Percentiles rank a stretch among this genome's conserved stretches.
These are phyloP conservation scores for Hamamelis virginiana DNA, from an alignment of 164 flowering plant genomes.

Conservation along the genomic window DNA sequence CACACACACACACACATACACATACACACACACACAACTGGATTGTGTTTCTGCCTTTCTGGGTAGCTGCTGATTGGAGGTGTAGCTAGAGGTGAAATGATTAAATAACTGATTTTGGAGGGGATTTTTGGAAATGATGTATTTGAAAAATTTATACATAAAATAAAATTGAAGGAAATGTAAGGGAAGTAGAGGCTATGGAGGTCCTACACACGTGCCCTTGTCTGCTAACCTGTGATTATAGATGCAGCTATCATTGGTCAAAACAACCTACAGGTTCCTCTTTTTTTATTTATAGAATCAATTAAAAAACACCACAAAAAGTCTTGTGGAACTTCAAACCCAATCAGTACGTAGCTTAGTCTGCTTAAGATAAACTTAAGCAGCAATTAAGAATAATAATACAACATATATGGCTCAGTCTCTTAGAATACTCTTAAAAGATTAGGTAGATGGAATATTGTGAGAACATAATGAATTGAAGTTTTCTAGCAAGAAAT, in stretches of 20 bases:
- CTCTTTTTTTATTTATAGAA: background rate
- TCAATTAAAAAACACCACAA: background rate
- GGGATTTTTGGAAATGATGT: constrained; percentile 33
- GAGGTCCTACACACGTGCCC: constrained; percentile 59
- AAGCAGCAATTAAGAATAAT: constrained; percentile 12
- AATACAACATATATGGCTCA: too few species aligned
- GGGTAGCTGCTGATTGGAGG: constrained; percentile 26
- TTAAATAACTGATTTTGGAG: constrained; percentile 36
- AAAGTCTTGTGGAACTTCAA: constrained; percentile 1
- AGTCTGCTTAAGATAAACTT: constrained; percentile 14
- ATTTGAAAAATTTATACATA: constrained; percentile 10
- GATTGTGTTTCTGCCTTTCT: constrained; percentile 29
- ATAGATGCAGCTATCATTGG: constrained; percentile 29
- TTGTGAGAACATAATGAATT: background rate
- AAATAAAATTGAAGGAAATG: constrained; percentile 29
- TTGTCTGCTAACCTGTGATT: constrained; percentile 41
- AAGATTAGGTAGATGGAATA: too few species aligned
- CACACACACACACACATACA: constrained; percentile 7
- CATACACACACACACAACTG: constrained; percentile 7
- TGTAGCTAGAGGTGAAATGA: constrained; percentile 17
- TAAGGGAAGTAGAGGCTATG: constrained; percentile 38
- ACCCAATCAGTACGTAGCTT: constrained; percentile 11
- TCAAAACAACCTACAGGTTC: constrained; percentile 22
- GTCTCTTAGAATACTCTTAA: too few species aligned
- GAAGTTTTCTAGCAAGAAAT: background rate